phyloP scores from a whole-genome alignment of 148 eudicot species.

The Oxyria digyna region DNA sequence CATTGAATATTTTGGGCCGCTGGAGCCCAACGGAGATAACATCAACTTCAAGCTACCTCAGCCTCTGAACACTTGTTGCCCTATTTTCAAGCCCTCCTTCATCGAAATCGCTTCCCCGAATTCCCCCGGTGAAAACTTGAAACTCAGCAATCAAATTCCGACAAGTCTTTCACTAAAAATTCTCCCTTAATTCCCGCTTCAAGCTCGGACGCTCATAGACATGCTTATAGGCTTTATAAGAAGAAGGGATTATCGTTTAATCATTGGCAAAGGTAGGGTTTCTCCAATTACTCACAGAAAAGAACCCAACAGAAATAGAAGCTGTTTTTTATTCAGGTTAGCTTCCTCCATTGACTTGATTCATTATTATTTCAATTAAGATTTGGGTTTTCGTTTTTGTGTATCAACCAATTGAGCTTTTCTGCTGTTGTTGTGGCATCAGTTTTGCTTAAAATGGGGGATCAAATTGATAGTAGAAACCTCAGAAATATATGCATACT shows the following conservation, averaged over 20 bases:
- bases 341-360: background rate
- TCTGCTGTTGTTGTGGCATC: background rate
- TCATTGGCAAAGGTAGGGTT: background rate
- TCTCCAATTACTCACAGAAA: background rate
- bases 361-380: background rate
- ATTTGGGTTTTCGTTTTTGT: background rate
- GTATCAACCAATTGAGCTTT: background rate
- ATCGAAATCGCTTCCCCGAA: no score
- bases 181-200: background rate
- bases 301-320: background rate
- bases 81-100: background rate
- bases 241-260: background rate
- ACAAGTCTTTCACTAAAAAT: background rate
- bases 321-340: background rate
- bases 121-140: no score
- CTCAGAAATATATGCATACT: slow-evolving; percentile 82
- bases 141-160: background rate
- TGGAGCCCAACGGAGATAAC: background rate
- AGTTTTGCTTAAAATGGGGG: slow-evolving; percentile 9
- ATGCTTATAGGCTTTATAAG: background rate
- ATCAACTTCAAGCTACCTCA: background rate
- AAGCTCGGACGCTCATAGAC: background rate
- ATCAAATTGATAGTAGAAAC: slow-evolving; percentile 27
- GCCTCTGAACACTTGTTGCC: background rate
- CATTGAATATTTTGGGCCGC: background rate